A percentile compares a stretch with the other conserved stretches of the same genome.
Evolutionary conservation across 495 filamentous ascomycete genomes (phyloP).

Genomic region (Annulohypoxylon moriforme): DNA sequence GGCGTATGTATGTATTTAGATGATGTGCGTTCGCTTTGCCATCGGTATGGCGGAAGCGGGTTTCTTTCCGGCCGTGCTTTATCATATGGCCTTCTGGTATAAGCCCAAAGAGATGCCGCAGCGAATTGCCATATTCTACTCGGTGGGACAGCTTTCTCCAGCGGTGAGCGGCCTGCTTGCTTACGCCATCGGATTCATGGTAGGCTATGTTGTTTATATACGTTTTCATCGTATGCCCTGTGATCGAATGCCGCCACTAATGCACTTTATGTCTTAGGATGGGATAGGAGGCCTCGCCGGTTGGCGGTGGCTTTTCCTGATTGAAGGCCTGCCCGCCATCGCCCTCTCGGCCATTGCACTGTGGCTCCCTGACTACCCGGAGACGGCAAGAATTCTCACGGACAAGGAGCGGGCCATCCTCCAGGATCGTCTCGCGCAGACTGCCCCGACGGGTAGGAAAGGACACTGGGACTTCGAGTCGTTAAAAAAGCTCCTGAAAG

Average conservation of each 20-base stretch:
- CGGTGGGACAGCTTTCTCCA: constrained; percentile 50
- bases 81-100: constrained; percentile 59
- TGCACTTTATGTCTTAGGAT: constrained; percentile 26
- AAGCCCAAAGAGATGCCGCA: constrained; percentile 53
- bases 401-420: constrained; percentile 52
- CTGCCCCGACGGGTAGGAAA: constrained; percentile 34
- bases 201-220: neutral
- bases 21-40: constrained; percentile 57
- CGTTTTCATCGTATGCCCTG: too few species aligned
- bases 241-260: neutral
- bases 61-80: constrained; percentile 55
- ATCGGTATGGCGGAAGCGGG: constrained; percentile 57
- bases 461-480: constrained; percentile 47
- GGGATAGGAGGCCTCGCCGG: constrained; percentile 50
- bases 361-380: constrained; percentile 59
- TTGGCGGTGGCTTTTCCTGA: constrained; percentile 61
- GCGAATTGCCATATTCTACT: constrained; percentile 55
- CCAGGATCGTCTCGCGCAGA: constrained; percentile 29
- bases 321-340: constrained; percentile 59
- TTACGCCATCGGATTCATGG: constrained; percentile 56
- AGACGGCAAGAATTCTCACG: constrained; percentile 54
- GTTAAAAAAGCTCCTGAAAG: constrained; percentile 46
- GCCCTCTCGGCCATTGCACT: constrained; percentile 50
- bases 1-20: constrained; percentile 8
- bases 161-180: constrained; percentile 56